These are phyloP conservation scores for Phytophthora crassamura DNA, from an alignment of 352 stramenopile genomes.

Conservation along the genomic window DNA sequence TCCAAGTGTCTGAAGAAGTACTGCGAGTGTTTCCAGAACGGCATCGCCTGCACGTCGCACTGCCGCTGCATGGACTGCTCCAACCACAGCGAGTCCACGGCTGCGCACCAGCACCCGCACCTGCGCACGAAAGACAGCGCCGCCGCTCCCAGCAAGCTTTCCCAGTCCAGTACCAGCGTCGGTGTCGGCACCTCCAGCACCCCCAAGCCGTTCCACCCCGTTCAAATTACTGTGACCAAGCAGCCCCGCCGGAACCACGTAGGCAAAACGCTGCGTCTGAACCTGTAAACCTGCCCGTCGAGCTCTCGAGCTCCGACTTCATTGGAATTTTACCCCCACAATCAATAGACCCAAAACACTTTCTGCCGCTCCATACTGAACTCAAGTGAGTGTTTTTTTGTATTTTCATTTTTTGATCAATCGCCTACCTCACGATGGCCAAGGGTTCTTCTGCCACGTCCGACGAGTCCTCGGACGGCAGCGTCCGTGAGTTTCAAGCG, in stretches of 20 bases:
- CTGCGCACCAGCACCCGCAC: slow-evolving; percentile 39
- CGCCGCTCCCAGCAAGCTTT: slow-evolving; percentile 7
- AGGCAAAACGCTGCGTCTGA: slow-evolving; percentile 63
- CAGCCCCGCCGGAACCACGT: slow-evolving; percentile 69
- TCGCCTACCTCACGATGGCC: neutral
- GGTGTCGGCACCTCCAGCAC: neutral
- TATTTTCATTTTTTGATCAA: too few relatives aligned
- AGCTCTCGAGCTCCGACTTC: neutral
- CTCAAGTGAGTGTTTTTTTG: too few relatives aligned
- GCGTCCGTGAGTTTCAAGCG: neutral
- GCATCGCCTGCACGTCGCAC: slow-evolving; percentile 87
- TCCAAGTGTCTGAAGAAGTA: slow-evolving; percentile 98
- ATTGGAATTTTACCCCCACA: neutral
- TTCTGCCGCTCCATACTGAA: too few relatives aligned
- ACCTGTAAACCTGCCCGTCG: slow-evolving; percentile 33
- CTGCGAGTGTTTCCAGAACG: slow-evolving; percentile 98
- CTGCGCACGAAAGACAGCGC: slow-evolving; percentile 31
- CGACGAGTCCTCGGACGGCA: neutral
- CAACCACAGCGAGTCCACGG: slow-evolving; percentile 71
- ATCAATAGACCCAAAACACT: too few relatives aligned
- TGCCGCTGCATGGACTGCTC: slow-evolving; percentile 97
- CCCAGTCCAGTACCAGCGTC: slow-evolving; percentile 1
- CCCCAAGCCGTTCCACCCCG: slow-evolving; percentile 54
- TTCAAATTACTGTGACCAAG: slow-evolving; percentile 78
- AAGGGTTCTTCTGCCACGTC: neutral